Evolutionary conservation across 805 yeast genomes (phyloP), one percentile per base, ranked within the genome.

Genomic region (Komagataella ulmi): DNA sequence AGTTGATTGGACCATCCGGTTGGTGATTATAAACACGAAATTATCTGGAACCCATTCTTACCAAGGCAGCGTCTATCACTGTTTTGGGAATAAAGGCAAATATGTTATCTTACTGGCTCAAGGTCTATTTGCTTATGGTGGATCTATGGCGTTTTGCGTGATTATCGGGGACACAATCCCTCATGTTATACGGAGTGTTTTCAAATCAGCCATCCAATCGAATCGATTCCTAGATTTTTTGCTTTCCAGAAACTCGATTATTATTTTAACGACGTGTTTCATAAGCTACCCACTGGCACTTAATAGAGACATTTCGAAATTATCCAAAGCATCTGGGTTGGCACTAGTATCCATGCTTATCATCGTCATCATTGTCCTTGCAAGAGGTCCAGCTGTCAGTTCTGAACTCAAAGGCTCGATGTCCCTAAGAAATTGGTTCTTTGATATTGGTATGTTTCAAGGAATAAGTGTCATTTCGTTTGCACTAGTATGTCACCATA

Each of bases 141-240:
- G 98, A 0, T 80, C 88, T 54, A 81, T 88, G 73, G 97, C 97
- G 2, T 91, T 88, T 66, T 86, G 96, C 54, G 90, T 90, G 50
- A 91, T 90, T 57, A 88, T 90, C 36, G 98, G 98, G 18, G 98
- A 90, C 61, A 86, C 97, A 0, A 81, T 91, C 43, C 97, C 98
- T 0, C 96, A 88, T 64, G 96, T 90, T 3, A 64, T 91, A 49
- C 70, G 80, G 52, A 78, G 88, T 3, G 62, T 88, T 40, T 74
- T 88, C 53, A 83, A 85, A 0, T 54, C 58, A 14, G 64, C 72
- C 17, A 59, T 73, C 3, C 66, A 72, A 8, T 57, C 53, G 1
- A 54, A 61, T 4, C 59, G 66, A 1, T 63, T 75, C n/a, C 54
- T 83, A 5, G 70, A 73, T 1, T 74, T 85, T 66, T 51, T 88